These are phyloP conservation scores for Pythium insidiosum DNA, from an alignment of 352 stramenopile genomes.

Conservation along the genomic window DNA sequence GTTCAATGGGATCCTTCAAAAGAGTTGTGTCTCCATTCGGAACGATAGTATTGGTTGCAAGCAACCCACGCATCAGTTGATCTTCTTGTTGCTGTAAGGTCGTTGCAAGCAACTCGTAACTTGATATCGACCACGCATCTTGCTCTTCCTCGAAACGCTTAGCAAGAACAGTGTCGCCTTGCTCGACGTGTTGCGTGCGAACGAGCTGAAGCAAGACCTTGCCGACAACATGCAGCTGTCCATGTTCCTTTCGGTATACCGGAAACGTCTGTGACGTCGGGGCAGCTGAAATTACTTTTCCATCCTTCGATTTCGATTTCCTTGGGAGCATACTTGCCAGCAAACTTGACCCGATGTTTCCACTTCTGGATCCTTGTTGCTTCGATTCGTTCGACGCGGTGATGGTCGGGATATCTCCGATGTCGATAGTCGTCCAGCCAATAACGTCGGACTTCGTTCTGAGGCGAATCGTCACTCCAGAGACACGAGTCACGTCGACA, in stretches of 20 bases:
- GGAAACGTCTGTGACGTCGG: slow-evolving; percentile 20
- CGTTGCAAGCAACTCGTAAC: slow-evolving; percentile 32
- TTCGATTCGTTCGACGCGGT: too few species aligned
- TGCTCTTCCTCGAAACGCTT: slow-evolving; percentile 20
- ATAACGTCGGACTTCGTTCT: too few species aligned
- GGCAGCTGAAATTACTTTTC: too few species aligned
- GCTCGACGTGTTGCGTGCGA: slow-evolving; percentile 12
- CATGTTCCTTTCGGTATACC: background rate
- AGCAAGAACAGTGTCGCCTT: slow-evolving; percentile 20
- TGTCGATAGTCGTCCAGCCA: background rate
- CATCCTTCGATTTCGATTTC: too few species aligned
- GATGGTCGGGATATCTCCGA: background rate
- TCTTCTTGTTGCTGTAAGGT: slow-evolving; percentile 32
- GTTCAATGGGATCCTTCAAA: slow-evolving; percentile 22
- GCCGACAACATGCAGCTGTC: slow-evolving; percentile 21
- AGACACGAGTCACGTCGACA: background rate
- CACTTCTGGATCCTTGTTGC: too few species aligned
- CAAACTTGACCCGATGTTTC: too few species aligned
- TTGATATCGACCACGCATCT: slow-evolving; percentile 38
- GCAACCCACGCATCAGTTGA: slow-evolving; percentile 32
- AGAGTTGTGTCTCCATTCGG: slow-evolving; percentile 16
- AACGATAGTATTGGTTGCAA: slow-evolving; percentile 22
- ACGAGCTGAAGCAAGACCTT: slow-evolving; percentile 39
- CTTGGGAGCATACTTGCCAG: too few species aligned
- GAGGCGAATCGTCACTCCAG: background rate